Base-by-base conservation (phyloP, 805 yeast species). In the Metschnikowia picachoensis region DNA sequence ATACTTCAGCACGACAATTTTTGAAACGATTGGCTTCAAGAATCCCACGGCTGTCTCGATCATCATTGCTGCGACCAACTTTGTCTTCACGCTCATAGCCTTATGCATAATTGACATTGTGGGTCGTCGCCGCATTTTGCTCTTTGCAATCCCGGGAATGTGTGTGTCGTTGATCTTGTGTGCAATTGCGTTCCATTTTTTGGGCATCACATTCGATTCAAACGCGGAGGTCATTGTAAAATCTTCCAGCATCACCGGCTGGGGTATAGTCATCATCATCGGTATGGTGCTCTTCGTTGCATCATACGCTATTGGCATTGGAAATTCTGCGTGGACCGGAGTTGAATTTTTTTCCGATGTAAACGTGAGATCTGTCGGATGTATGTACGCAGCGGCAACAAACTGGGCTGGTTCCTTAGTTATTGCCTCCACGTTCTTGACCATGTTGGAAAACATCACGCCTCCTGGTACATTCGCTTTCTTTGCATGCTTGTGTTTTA, bases 281-380 rank as follows among this genome's bases (percentile, higher is more conserved):
- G 83, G 89, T 43, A 90, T 91, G 87, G 88, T 92, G 52, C 64
- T 81, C 35, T 94, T 74, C 61, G 97, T 91, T 38, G 97, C 96
- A 3, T 82, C 85, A 44, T 92, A 91, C 64, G 96, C 97, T 40
- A 73, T 88, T 55, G 98, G 98, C 56, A 87, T 91, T 56, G 99
- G 99, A 69, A 91, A 92, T 65, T 94, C 89, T 45, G 97, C 98
- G 46, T 92, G 99, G 99, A 96, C 92, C 63, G 97, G 94, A 62
- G 85, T 92, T 47, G 99, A 92, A 68, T 72, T 92, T 60, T 90
- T 94, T 71, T 94, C 97, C 31, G 96, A 91, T 74, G 74, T 72
- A 25, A 79, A 82, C 51, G 97, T 92, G 30, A 82, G 99, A 64
- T 95, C 96, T 48, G 76, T 89, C 39, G 98, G 98, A 50, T 83